These are phyloP conservation scores for Cadophora malorum DNA, from an alignment of 2,329 filamentous ascomycete species.

Conservation along the genomic window DNA sequence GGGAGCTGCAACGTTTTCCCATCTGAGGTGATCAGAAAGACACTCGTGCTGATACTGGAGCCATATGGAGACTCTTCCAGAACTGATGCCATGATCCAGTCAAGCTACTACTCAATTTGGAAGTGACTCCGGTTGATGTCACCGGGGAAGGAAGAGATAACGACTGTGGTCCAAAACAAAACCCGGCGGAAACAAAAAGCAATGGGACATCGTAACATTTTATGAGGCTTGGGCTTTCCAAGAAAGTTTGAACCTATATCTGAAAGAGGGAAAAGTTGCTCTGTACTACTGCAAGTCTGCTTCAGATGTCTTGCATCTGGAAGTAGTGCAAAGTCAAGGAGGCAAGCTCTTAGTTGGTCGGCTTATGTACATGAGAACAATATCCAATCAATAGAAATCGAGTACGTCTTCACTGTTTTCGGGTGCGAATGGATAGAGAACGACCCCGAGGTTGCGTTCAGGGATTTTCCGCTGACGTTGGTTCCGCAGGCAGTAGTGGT, in stretches of 20 bases:
- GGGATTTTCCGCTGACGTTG: background rate
- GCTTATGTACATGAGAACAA: background rate
- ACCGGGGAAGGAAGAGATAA: background rate
- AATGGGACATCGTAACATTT: background rate
- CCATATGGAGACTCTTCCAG: background rate
- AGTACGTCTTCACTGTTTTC: background rate
- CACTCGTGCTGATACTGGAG: conserved; percentile 25
- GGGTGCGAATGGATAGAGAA: background rate
- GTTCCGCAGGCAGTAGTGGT: background rate
- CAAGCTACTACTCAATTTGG: background rate
- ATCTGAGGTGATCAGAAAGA: conserved; percentile 46
- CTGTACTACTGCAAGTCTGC: background rate
- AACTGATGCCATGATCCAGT: background rate
- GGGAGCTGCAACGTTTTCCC: conserved; percentile 45
- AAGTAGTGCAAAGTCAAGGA: background rate
- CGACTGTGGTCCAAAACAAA: background rate
- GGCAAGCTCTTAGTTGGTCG: background rate
- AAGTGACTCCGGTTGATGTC: background rate
- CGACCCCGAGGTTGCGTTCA: background rate
- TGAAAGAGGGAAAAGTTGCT: background rate
- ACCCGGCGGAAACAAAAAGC: background rate
- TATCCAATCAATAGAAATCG: background rate
- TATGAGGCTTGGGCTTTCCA: background rate
- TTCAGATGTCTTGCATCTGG: background rate
- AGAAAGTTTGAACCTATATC: conserved; percentile 7